Evolutionary conservation across 495 filamentous ascomycete genomes (phyloP), one percentile per base, ranked within the genome.

Genomic region (Neurospora sp.): DNA sequence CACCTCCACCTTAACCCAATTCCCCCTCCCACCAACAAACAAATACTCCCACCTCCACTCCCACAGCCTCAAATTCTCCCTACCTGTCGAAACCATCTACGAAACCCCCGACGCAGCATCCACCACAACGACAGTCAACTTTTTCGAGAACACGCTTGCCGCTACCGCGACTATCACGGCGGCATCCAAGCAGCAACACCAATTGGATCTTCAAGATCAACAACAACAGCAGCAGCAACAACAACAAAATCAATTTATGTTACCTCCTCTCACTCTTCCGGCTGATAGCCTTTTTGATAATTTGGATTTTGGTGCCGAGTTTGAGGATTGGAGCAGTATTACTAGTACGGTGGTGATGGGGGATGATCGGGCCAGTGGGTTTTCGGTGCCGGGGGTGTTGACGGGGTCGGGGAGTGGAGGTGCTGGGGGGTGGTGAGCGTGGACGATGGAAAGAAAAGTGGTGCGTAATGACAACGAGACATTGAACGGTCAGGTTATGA

Each of bases 281-380:
- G 2, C 24, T 31, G 54, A 62, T 3, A 75, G 70, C 34, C 48
- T 71, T 9, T 69, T 69, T 5, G 70, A 66, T 2, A 74, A 73
- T 43, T 10, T 79, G 1, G 54, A 31, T 17, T 17, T 15, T 62
- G 40, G 40, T 28, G 24, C 24, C 62, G 13, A 78, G 0, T 79
- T 74, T 45, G 76, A 81, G 17, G 79, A 80, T 70, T 81, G 80
- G 80, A 80, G 77, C 70, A 77, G 75, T 39, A 24, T 80, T 24
- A 74, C 76, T 8, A 76, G 76, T 1, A 80, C 79, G 0, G 73
- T 81, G 1, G 77, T 80, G 17, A 78, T 79, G 31, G 77, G n/a
- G n/a, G n/a, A 54, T 54, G 45, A 80, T 13, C 10, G 71, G 39
- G 45, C 75, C 7, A 24, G n/a, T 54, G 45, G 45, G 4, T 75